A percentile compares a stretch with the other conserved stretches of the same genome.
Evolutionary conservation across 2,329 filamentous ascomycete genomes (phyloP).

Genomic region (Setomelanomma holmii): DNA sequence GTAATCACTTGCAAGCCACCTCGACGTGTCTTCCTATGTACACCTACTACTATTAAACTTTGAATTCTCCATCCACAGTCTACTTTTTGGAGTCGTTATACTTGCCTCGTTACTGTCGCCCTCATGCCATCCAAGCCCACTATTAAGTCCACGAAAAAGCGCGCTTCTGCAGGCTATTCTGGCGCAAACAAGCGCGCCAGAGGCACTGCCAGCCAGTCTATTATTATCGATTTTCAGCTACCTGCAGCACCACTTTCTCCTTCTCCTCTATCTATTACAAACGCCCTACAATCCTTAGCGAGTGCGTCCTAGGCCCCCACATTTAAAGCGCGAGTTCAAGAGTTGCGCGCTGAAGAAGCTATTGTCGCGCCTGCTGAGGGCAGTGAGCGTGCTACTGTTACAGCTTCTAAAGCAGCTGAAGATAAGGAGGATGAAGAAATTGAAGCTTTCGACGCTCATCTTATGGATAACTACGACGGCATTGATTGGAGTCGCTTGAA

Average conservation of each 20-base stretch:
- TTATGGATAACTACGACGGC: neutral
- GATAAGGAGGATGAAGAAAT: neutral
- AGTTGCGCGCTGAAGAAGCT: constrained; percentile 4
- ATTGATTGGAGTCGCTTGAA: constrained; percentile 7
- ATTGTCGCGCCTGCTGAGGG: constrained; percentile 1
- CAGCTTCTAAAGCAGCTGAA: neutral
- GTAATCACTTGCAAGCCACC: neutral
- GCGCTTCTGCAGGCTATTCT: neutral
- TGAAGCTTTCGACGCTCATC: neutral
- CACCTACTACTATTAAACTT: too few relatives aligned
- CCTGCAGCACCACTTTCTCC: neutral
- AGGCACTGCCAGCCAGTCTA: too few relatives aligned
- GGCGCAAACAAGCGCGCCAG: constrained; percentile 1
- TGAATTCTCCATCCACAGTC: too few relatives aligned
- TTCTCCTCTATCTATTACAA: constrained; percentile 2
- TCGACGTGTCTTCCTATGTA: neutral
- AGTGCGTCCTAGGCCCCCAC: neutral
- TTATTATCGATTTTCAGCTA: neutral
- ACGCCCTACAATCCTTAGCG: too few relatives aligned
- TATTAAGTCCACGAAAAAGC: neutral
- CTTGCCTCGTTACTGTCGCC: neutral
- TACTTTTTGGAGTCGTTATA: neutral
- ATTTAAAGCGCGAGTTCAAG: constrained; percentile 3
- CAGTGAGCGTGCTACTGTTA: neutral
- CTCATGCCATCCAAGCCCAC: neutral